A percentile compares a stretch with the other conserved stretches of the same genome.
These are phyloP conservation scores for Rutstroemia sydowiana DNA, from an alignment of 2,329 filamentous ascomycete genomes.

Conservation along the genomic window DNA sequence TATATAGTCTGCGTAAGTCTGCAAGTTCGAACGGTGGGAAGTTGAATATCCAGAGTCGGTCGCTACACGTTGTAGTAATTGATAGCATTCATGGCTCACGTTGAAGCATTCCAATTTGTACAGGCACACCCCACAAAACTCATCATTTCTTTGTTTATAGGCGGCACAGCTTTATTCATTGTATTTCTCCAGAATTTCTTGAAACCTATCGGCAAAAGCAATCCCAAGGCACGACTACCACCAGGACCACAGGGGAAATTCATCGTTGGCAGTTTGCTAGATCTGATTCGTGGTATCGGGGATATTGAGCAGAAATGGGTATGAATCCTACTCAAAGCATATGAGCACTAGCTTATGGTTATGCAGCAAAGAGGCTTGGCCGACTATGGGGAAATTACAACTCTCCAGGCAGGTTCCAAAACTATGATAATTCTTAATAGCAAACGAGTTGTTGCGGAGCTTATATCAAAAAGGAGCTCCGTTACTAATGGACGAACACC, in stretches of 20 bases:
- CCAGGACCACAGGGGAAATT: background rate
- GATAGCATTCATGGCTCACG: too few species aligned
- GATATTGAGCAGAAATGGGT: background rate
- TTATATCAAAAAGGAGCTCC: conserved; percentile 30
- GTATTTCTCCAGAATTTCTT: background rate
- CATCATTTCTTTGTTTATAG: too few species aligned
- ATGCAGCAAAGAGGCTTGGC: background rate
- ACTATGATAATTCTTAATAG: conserved; percentile 33
- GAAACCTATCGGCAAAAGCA: background rate
- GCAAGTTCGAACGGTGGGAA: too few species aligned
- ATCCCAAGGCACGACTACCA: background rate
- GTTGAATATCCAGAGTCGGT: too few species aligned
- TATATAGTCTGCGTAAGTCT: too few species aligned
- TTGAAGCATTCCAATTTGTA: too few species aligned
- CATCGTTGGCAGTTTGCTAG: background rate
- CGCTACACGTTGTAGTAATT: too few species aligned
- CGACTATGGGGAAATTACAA: conserved; percentile 19
- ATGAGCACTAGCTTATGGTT: background rate
- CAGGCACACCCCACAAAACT: too few species aligned
- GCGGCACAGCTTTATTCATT: background rate
- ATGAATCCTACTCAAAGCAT: background rate
- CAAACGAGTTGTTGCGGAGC: conserved; percentile 28
- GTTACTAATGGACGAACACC: conserved; percentile 29
- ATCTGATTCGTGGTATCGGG: background rate
- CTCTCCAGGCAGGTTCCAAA: conserved; percentile 20